Evolutionary conservation across 345 rosid genomes (phyloP).

Genomic region (Aquilaria yunnanensis): DNA sequence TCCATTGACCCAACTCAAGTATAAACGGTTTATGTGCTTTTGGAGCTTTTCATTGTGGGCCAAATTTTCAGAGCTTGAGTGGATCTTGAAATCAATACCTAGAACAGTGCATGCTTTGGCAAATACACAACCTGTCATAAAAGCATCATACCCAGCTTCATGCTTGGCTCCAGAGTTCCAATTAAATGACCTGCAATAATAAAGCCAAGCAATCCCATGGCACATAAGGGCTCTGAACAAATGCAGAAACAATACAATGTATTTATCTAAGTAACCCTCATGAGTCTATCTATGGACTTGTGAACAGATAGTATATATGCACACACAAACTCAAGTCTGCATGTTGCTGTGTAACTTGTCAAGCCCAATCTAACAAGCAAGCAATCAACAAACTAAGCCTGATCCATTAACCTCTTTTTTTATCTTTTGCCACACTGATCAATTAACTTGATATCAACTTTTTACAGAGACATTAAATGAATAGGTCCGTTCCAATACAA

Average conservation of each 20-base stretch:
- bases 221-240: background rate
- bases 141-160: constrained; percentile 99
- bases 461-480: too few species aligned
- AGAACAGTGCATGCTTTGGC: constrained; percentile 78
- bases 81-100: constrained; percentile 57
- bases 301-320: background rate
- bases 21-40: constrained; percentile 63
- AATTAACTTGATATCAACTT: too few species aligned
- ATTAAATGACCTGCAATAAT: constrained; percentile 49
- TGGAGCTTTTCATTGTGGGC: constrained; percentile 46
- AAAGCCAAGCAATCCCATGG: too few species aligned
- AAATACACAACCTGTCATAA: constrained; percentile 95
- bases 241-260: background rate
- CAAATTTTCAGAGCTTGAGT: constrained; percentile 34
- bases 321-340: background rate
- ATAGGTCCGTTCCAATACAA: too few species aligned
- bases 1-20: constrained; percentile 76
- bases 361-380: too few species aligned
- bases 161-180: constrained; percentile 91
- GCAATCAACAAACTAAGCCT: too few species aligned
- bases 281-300: background rate
- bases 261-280: background rate
- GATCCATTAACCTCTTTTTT: too few species aligned
- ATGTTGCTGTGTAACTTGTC: background rate
- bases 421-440: too few species aligned